Conservation (phyloP, 495 filamentous ascomycete species). For the Ramalina intermedia region DNA sequence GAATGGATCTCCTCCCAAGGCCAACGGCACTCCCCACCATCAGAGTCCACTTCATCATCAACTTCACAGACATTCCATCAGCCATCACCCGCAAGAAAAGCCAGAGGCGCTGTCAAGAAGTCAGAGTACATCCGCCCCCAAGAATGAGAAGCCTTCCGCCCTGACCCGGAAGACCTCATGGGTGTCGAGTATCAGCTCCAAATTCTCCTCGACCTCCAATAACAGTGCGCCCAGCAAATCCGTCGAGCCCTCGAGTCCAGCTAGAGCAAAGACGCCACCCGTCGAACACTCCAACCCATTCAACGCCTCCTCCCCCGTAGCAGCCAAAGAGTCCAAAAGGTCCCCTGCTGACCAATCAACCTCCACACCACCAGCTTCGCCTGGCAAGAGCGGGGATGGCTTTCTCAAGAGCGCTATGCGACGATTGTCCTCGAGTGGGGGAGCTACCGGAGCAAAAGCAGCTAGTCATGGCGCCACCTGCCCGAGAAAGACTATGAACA, state of each 20-base stretch:
- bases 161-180: conserved; percentile 59
- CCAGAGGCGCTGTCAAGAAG: conserved; percentile 15
- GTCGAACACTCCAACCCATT: conserved; percentile 32
- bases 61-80: conserved; percentile 12
- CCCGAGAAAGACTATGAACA: conserved; percentile 68
- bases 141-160: conserved; percentile 21
- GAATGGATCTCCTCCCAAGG: background rate
- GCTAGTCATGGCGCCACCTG: conserved; percentile 42
- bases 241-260: conserved; percentile 27
- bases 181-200: conserved; percentile 85
- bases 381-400: conserved; percentile 49
- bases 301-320: conserved; percentile 38
- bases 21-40: conserved; percentile 1
- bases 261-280: conserved; percentile 28
- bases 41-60: conserved; percentile 6
- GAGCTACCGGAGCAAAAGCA: conserved; percentile 28
- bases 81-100: conserved; percentile 11
- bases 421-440: conserved; percentile 59
- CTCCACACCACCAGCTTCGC: conserved; percentile 39
- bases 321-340: conserved; percentile 41
- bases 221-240: conserved; percentile 27
- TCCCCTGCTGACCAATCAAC: conserved; percentile 44
- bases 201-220: conserved; percentile 60
- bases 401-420: conserved; percentile 73
- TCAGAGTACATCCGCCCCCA: conserved; percentile 16